These are phyloP conservation scores for Thymus mandschuricus DNA, from an alignment of 257 asterid species.

Conservation along the genomic window DNA sequence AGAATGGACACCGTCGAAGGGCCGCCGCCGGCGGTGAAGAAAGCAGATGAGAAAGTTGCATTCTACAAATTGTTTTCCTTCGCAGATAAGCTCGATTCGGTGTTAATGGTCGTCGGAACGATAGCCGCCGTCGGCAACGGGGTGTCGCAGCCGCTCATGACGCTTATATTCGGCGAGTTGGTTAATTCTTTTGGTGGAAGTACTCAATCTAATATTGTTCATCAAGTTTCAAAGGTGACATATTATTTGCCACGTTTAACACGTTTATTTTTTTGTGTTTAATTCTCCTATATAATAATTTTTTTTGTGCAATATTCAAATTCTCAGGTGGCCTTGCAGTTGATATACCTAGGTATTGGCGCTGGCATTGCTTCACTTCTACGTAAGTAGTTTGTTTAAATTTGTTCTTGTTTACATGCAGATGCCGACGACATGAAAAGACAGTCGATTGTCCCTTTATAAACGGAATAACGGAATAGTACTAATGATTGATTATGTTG, in stretches of 20 bases:
- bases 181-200: conserved; percentile 58
- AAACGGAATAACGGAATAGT: no score
- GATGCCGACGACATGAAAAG: neutral
- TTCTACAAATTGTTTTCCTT: conserved; percentile 55
- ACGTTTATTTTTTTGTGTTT: neutral
- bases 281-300: no score
- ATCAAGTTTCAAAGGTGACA: conserved; percentile 54
- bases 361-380: conserved; percentile 60
- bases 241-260: neutral
- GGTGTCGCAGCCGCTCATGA: conserved; percentile 72
- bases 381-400: conserved; percentile 46
- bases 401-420: neutral
- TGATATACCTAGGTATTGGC: conserved; percentile 63
- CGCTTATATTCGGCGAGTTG: conserved; percentile 62
- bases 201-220: conserved; percentile 39
- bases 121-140: conserved; percentile 61
- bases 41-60: conserved; percentile 43
- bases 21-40: conserved; percentile 7
- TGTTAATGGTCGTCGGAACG: conserved; percentile 53
- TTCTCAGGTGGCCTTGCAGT: conserved; percentile 53
- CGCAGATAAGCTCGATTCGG: conserved; percentile 57
- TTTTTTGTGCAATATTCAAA: neutral
- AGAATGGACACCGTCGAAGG: no score
- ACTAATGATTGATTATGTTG: no score
- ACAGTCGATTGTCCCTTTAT: no score